Base-by-base conservation (phyloP, 495 filamentous ascomycete species). In the Hypoxylon intermedium region DNA sequence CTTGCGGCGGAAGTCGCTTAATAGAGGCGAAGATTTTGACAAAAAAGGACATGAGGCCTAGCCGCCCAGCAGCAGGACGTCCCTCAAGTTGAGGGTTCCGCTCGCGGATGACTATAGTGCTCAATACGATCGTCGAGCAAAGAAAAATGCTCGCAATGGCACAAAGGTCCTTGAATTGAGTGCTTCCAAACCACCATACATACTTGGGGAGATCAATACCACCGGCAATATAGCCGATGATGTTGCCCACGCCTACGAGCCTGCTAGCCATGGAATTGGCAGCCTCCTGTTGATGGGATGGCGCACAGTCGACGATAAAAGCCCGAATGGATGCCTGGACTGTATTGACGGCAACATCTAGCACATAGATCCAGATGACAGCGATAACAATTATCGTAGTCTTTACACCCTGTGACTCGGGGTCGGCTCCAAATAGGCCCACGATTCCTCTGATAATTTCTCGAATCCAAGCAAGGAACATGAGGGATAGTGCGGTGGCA, bases 281-380 rank as follows among this genome's bases (percentile, higher is more conserved):
- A 11, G 86, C 77, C 71, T 94, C 81, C 77, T 96, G 92, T 71
- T 97, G 92, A 66, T 96, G 92, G 0, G 88, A 83, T 2, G 92
- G 92, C 9, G 89, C 88, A 62, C 90, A 91, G 63, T 97, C 92
- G 9, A 97, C 89, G 53, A 96, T 93, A 63, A 93, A 96, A 13
- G 91, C 91, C 62, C 92, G 82, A 71, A 95, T 89, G 0, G 83
- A 90, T 26, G 92, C 92, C 81, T 96, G 92, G 20, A 96, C 90
- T 89, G 90, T 91, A 71, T 96, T 96, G 73, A 97, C 93, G 30
- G 92, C 81, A 72, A 97, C 93, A 72, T 97, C 92, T 24, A 97
- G 79, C 21, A 92, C 78, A 73, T 91, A 97, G 58, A 97, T 87
- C 70, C 87, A 85, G 20, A 90, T 68, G n/a, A 93, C 90, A 4